Evolutionary conservation across 192 early-diverging fungal genomes (phyloP).

Genomic region (Allomyces macrogynus): DNA sequence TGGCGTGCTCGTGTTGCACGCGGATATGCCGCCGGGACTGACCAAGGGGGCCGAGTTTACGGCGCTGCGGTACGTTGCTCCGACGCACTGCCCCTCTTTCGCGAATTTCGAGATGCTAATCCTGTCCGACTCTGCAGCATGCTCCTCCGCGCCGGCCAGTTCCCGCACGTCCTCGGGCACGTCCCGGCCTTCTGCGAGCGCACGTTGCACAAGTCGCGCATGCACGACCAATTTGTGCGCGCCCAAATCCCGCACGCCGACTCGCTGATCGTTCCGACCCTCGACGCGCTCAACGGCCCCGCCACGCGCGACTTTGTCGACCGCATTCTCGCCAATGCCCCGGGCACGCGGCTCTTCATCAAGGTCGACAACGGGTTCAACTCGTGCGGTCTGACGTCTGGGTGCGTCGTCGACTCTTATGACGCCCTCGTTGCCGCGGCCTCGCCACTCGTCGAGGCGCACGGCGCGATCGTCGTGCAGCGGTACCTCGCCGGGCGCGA

Average conservation of each 20-base stretch:
- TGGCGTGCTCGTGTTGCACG: neutral
- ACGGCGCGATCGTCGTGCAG: neutral
- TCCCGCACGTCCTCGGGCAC: neutral
- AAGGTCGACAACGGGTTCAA: neutral
- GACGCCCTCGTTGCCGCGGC: neutral
- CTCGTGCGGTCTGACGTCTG: neutral
- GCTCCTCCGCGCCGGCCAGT: neutral
- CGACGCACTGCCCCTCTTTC: too few species aligned
- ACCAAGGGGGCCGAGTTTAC: neutral
- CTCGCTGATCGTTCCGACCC: neutral
- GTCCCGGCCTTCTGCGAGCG: neutral
- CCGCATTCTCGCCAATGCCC: neutral
- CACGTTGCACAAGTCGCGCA: neutral
- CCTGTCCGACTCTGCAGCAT: neutral
- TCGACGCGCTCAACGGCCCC: neutral
- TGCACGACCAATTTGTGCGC: neutral
- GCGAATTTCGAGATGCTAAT: neutral
- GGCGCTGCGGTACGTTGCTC: neutral
- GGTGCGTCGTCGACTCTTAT: neutral
- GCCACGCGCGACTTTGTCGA: neutral
- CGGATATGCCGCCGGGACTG: neutral
- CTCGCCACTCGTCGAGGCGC: neutral
- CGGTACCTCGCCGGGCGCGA: neutral
- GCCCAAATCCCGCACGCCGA: neutral
- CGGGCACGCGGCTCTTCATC: neutral